Evolutionary conservation across 352 stramenopile genomes (phyloP).

Genomic region (Globisporangium lucens): DNA sequence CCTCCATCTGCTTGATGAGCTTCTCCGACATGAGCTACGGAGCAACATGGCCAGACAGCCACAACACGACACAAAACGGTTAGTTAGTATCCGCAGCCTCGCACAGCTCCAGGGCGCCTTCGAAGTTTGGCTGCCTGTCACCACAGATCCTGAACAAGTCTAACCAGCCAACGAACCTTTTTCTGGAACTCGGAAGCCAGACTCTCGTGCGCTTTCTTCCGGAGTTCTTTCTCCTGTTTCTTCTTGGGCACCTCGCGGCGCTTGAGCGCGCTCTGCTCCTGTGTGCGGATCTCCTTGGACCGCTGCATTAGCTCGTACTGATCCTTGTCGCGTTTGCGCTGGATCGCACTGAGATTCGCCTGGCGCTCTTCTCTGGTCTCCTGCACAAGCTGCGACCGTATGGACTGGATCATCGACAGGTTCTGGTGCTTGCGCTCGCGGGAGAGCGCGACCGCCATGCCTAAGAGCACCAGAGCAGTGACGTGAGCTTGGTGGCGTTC

Average conservation of each 20-base stretch:
- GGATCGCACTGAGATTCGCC: conserved; percentile 41
- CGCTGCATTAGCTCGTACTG: conserved; percentile 36
- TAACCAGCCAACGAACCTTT: conserved; percentile 16
- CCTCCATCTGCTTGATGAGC: conserved; percentile 64
- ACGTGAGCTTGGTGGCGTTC: not conserved
- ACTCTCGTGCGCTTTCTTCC: conserved; percentile 42
- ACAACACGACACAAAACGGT: not conserved
- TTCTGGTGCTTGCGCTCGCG: conserved; percentile 44
- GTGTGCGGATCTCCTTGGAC: conserved; percentile 48
- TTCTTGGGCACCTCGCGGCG: conserved; percentile 44
- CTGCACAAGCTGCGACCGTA: conserved; percentile 51
- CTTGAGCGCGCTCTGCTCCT: conserved; percentile 41
- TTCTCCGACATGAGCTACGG: conserved; percentile 44
- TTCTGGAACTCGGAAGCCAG: conserved; percentile 55
- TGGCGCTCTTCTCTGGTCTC: conserved; percentile 45
- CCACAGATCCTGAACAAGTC: too few species aligned
- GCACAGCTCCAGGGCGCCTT: too few species aligned
- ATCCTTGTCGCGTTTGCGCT: conserved; percentile 36
- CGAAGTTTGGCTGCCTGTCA: too few species aligned
- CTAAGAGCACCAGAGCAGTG: conserved; percentile 7
- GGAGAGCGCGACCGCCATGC: conserved; percentile 26
- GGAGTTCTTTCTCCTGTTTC: conserved; percentile 47
- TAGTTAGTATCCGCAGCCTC: not conserved
- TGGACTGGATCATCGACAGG: conserved; percentile 32
- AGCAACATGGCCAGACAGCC: not conserved